Conservation (phyloP, 1,284 basidiomycete species). For the Puccinia hordei region DNA sequence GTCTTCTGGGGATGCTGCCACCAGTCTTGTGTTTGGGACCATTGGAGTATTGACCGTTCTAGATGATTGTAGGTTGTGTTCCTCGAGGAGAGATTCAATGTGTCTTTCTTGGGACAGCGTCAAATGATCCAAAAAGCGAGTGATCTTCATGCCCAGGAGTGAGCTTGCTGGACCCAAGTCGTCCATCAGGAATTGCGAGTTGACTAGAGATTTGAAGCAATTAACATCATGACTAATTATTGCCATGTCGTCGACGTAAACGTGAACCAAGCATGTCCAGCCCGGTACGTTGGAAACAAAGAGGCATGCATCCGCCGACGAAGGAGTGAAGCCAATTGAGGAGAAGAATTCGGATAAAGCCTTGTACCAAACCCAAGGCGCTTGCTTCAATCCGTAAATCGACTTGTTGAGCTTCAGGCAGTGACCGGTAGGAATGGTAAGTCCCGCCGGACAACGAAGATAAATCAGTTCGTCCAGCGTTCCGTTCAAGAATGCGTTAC, state of each 20-base stretch:
- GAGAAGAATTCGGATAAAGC: not conserved
- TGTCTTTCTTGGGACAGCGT: not conserved
- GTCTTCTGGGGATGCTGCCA: not conserved
- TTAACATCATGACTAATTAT: not conserved
- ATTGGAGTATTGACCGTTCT: not conserved
- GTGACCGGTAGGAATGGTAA: not conserved
- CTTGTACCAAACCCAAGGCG: conserved; percentile 4
- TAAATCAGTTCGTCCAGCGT: not conserved
- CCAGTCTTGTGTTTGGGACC: not conserved
- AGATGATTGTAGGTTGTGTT: not conserved
- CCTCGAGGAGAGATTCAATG: not conserved
- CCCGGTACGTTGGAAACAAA: not conserved
- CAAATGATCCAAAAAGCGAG: not conserved
- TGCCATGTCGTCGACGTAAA: not conserved
- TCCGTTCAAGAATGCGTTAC: not conserved
- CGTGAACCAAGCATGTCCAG: not conserved
- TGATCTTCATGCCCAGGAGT: not conserved
- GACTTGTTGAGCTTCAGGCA: conserved; percentile 1
- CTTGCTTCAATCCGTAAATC: conserved; percentile 25
- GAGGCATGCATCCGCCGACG: not conserved
- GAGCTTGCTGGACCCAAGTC: not conserved
- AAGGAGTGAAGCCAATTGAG: not conserved
- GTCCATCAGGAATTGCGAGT: conserved; percentile 1
- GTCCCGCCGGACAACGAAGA: not conserved
- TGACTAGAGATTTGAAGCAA: not conserved